Evolutionary conservation across 2,329 filamentous ascomycete species (phyloP).

Genomic region (Fusarium nelsonii): DNA sequence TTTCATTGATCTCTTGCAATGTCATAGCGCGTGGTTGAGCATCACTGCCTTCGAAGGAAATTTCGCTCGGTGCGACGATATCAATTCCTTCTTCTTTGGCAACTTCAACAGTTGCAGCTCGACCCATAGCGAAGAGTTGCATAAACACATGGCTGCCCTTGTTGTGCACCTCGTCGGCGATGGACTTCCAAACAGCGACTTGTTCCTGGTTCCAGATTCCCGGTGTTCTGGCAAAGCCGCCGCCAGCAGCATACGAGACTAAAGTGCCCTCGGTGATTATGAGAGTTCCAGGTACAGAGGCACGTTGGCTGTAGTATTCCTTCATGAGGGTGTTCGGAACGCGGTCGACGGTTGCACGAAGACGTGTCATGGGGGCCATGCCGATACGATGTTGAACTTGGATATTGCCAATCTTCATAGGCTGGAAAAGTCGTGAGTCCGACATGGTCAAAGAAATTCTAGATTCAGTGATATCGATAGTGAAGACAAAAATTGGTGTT

Average conservation of each 20-base stretch:
- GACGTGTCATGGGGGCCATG: conserved; percentile 69
- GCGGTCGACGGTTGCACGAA: conserved; percentile 57
- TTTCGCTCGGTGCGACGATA: conserved; percentile 47
- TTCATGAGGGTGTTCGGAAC: conserved; percentile 54
- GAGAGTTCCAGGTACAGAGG: conserved; percentile 57
- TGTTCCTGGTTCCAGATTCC: conserved; percentile 70
- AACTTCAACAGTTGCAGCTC: conserved; percentile 58
- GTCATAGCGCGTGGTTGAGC: conserved; percentile 73
- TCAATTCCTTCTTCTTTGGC: conserved; percentile 47
- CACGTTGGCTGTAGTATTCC: conserved; percentile 61
- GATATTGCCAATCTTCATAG: conserved; percentile 57
- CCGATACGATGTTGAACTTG: conserved; percentile 60
- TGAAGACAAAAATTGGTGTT: rapidly evolving
- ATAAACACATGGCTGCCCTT: conserved; percentile 71
- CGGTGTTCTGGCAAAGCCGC: conserved; percentile 60
- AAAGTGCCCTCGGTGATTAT: conserved; percentile 62
- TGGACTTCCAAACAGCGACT: conserved; percentile 68
- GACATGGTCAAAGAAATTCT: conserved; percentile 13
- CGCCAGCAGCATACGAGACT: conserved; percentile 50
- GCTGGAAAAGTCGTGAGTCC: conserved; percentile 56
- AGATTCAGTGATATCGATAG: no score
- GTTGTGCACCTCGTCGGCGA: conserved; percentile 73
- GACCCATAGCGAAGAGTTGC: conserved; percentile 73
- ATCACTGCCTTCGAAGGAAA: conserved; percentile 59
- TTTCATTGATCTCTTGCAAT: conserved; percentile 70